Conservation (phyloP, 2,329 filamentous ascomycete species). For the Aspergillus fumigatiaffinis region DNA sequence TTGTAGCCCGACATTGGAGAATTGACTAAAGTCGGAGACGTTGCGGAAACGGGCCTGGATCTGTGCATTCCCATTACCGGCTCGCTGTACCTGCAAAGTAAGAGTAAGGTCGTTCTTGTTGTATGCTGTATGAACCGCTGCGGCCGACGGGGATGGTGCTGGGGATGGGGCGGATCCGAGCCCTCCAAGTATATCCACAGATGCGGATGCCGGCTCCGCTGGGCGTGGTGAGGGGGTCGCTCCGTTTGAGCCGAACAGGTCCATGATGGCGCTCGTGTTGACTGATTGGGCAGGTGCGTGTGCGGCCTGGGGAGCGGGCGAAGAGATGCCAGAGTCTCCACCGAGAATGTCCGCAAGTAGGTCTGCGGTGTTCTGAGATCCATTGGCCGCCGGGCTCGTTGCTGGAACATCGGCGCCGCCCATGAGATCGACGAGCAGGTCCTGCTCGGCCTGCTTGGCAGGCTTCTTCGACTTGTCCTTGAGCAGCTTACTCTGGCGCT, state of each 20-base stretch:
- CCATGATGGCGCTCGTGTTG: conserved; percentile 78
- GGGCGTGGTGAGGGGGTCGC: conserved; percentile 47
- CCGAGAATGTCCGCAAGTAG: conserved; percentile 89
- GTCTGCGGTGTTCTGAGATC: conserved; percentile 72
- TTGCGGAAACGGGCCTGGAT: conserved; percentile 83
- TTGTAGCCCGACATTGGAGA: conserved; percentile 79
- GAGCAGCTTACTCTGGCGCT: conserved; percentile 57
- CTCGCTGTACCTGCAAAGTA: conserved; percentile 79
- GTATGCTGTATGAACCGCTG: conserved; percentile 67
- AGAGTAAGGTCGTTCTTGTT: conserved; percentile 80
- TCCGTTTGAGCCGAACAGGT: conserved; percentile 64
- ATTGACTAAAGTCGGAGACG: conserved; percentile 57
- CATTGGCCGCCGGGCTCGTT: conserved; percentile 52
- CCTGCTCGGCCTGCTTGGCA: conserved; percentile 81
- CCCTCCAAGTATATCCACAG: conserved; percentile 32
- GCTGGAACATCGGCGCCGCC: conserved; percentile 68
- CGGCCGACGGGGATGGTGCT: conserved; percentile 40
- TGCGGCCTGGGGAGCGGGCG: conserved; percentile 51
- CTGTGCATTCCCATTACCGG: conserved; percentile 65
- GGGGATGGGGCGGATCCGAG: conserved; percentile 49
- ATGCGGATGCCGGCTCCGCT: conserved; percentile 43
- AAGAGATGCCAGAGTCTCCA: conserved; percentile 56
- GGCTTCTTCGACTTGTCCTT: conserved; percentile 72
- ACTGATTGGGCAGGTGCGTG: conserved; percentile 47
- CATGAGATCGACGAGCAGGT: conserved; percentile 89